Base-by-base conservation (phyloP, 2,329 filamentous ascomycete species). In the Paraconiothyrium brasiliense region DNA sequence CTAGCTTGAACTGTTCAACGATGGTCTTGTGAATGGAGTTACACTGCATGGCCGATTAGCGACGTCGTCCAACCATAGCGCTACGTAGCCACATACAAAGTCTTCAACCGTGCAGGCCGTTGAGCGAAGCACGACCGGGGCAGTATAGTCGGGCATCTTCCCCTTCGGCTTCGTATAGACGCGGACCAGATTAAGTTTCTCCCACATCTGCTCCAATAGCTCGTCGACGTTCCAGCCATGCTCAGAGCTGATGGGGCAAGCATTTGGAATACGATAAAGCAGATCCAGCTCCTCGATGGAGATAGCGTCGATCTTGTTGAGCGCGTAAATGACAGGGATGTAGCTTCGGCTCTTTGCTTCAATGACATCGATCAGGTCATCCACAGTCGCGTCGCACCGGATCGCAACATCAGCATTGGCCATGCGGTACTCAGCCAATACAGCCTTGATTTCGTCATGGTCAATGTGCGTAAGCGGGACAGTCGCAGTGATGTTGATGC, bases 141-240 rank as follows among this genome's bases (percentile, higher is more conserved):
- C 84, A 61, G 89, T 89, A 82, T 99, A 99, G 80, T 99, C 95
- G 16, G 95, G 95, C 80, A 93, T 85, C 79, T 90, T 93, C 65
- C 95, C 95, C 84, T 99, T 98, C 63, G 95, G 95, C 83, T 99
- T 99, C 60, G 95, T 99, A 83, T 99, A 99, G 49, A 99, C 91
- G 72, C 95, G 88, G 71, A 92, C 90, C 63, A 99, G 86, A 74
- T 91, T 92, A 71, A 99, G 87, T 81, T 97, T 97, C 60, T 97
- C 94, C 95, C 95, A 98, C 95, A 98, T 98, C 78, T 91, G 89
- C 82, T 98, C 95, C 84, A 99, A 87, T 67, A 99, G 83, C 83
- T 99, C 95, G 77, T 99, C 95, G 64, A 99, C 82, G 80, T 99
- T 99, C 95, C 95, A 99, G 59, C 95, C 95, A 76, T 84, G 83